phyloP scores from a whole-genome alignment of 176 grass and related monocot species.

The Themeda triandra region DNA sequence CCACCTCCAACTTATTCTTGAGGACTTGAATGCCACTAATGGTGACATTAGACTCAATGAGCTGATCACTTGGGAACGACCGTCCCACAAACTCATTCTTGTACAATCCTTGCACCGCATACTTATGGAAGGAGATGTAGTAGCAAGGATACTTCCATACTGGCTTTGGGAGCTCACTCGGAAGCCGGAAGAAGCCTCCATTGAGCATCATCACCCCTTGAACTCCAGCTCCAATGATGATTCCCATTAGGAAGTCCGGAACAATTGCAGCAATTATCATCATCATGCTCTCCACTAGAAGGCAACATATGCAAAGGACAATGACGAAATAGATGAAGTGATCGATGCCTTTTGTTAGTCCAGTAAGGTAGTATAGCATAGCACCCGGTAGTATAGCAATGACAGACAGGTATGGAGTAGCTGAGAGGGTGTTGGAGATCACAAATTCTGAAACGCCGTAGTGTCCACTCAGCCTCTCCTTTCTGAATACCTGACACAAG shows the following conservation, averaged over 20 bases:
- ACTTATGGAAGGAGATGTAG: constrained; percentile 54
- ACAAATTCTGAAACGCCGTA: constrained; percentile 44
- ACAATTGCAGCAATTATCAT: constrained; percentile 29
- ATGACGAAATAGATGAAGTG: constrained; percentile 30
- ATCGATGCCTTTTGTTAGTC: constrained; percentile 15
- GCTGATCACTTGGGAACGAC: constrained; percentile 27
- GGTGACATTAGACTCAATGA: constrained; percentile 2
- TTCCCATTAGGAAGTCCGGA: constrained; percentile 52
- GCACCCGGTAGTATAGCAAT: constrained; percentile 19
- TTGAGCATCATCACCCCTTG: constrained; percentile 41
- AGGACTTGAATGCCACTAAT: constrained; percentile 30
- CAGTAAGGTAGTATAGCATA: constrained; percentile 32
- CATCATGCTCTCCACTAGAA: constrained; percentile 43
- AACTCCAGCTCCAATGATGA: constrained; percentile 33
- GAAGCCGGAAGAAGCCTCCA: constrained; percentile 41
- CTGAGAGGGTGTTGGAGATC: constrained; percentile 43
- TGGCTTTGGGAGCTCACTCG: constrained; percentile 36
- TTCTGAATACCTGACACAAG: constrained; percentile 43
- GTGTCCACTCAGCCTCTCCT: constrained; percentile 46
- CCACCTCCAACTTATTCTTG: constrained; percentile 29
- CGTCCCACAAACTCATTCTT: constrained; percentile 49
- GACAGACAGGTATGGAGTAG: constrained; percentile 28
- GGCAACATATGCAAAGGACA: constrained; percentile 7
- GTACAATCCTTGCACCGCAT: constrained; percentile 37
- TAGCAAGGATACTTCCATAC: constrained; percentile 50